A percentile compares a stretch with the other conserved stretches of the same genome.
Conservation (phyloP, 1,284 basidiomycete genomes). For the Schizophyllum amplum region DNA sequence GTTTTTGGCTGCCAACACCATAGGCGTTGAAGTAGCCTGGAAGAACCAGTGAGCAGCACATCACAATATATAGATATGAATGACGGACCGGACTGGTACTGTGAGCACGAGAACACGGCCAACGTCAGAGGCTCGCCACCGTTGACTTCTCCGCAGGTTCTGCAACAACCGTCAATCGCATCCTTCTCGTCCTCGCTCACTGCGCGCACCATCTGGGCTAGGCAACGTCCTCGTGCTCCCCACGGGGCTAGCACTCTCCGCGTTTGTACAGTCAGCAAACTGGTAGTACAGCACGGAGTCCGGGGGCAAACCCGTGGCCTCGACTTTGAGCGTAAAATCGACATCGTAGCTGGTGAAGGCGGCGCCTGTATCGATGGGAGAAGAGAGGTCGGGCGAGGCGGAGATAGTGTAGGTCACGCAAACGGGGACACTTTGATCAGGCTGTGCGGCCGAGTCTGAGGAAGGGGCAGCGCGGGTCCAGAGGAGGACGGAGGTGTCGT, state of each 20-base stretch:
- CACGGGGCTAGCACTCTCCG: conserved; percentile 35
- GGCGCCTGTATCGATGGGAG: conserved; percentile 36
- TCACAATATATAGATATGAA: background rate
- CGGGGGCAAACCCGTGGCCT: conserved; percentile 42
- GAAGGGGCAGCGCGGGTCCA: conserved; percentile 50
- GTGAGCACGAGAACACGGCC: conserved; percentile 56
- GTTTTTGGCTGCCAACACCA: conserved; percentile 48
- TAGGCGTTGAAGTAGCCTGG: conserved; percentile 65
- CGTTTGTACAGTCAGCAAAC: conserved; percentile 50
- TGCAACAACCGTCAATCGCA: conserved; percentile 14
- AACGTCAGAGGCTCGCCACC: conserved; percentile 46
- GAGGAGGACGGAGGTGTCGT: conserved; percentile 50
- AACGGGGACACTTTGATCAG: conserved; percentile 48
- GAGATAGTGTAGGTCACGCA: conserved; percentile 49
- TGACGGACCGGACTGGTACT: conserved; percentile 36
- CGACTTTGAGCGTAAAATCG: conserved; percentile 60
- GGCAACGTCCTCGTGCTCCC: conserved; percentile 45
- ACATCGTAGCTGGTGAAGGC: conserved; percentile 58
- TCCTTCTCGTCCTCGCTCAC: background rate
- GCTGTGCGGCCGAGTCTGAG: conserved; percentile 18
- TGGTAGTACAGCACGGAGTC: conserved; percentile 56
- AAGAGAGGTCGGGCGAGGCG: conserved; percentile 28
- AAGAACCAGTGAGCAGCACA: conserved; percentile 9
- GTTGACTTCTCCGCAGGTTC: conserved; percentile 45
- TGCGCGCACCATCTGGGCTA: conserved; percentile 32